Evolutionary conservation across 257 asterid genomes (phyloP), one percentile per base, ranked within the genome.

Genomic region (Paulownia fortunei): DNA sequence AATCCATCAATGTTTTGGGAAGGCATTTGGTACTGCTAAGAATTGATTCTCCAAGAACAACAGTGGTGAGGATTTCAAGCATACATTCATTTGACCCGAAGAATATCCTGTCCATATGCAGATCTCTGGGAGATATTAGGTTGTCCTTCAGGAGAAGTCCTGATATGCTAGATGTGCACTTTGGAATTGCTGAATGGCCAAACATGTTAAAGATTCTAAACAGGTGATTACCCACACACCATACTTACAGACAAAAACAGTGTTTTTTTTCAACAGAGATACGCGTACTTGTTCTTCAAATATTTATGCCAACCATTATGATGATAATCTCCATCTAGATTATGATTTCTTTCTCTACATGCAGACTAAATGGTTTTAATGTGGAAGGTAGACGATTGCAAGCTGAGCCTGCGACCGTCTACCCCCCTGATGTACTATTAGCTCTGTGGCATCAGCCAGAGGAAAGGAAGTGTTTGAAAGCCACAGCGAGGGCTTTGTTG

Each of bases 11-110:
- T 39, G 80, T 88, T n/a, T 78, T 68, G 70, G 92, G 91, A 79
- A 84, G 78, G 83, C 69, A 44, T 44, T 55, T 88, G 83, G n/a
- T 36, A 30, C 66, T 90, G 82, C 81, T 76, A 52, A 86, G 92
- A 83, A 81, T 88, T 21, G 96, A 90, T 76, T 69, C 74, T 42
- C 96, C 96, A 86, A 82, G 92, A 84, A 88, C 96, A 69, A 88
- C 96, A 37, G 73, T 62, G 4, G 81, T 83, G 37, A 84, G 96
- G 77, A 76, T 90, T 80, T 80, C 86, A 72, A 46, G 18, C 81
- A 24, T 34, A 44, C 13, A 3, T 26, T 0, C 3, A 13, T 0
- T 8, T 37, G 4, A 36, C 11, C 0, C 0, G 11, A 11, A 34
- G 10, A 37, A 64, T 16, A 16, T 80, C 46, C 0, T 13, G 0